Evolutionary conservation across 139 green algal species (phyloP), one percentile per base, ranked within the genome.

Genomic region (Nannochloris sp.): DNA sequence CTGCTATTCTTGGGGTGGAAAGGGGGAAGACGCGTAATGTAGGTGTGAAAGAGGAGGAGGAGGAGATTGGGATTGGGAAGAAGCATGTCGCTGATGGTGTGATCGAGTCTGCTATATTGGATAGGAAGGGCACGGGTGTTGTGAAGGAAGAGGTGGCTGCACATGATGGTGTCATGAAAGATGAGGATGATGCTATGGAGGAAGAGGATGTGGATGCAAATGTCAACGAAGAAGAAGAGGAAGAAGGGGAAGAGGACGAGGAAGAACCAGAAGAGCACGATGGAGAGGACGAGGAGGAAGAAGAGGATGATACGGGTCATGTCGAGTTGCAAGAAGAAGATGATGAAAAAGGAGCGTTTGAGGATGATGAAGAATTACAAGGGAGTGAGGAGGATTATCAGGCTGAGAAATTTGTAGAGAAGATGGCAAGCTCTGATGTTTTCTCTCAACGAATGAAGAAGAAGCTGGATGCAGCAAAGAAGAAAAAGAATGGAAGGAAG

Each of bases 181-280:
- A 33, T 59, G 50, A 59, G 25, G 20, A 40, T 12, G 50, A 30
- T 30, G 50, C 14, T 30, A 0, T 30, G 33, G 23, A 58, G 2
- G 10, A 59, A 37, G n/a, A 30, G 6, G 50, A 59, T 0, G 25
- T 23, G 17, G 48, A 59, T n/a, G 10, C 31, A 30, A 33, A 12
- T 59, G 50, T 23, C n/a, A 53, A 33, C 28, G 23, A 30, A 58
- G 50, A 58, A 30, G 50, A 58, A 58, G 23, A 58, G 10, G 20
- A 59, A 33, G 50, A 29, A 20, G 50, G 4, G 2, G 3, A 30
- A n/a, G 20, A 33, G 3, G 50, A 59, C 14, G 50, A 59, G 3
- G 25, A 59, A 17, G 50, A 17, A 17, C 6, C 6, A 10, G 10
- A 28, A 28, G 49, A 56, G 14, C 6, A 56, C 17, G 49, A 20